phyloP scores from a whole-genome alignment of 2,329 filamentous ascomycete genomes.

The Trichophyton rubrum region DNA sequence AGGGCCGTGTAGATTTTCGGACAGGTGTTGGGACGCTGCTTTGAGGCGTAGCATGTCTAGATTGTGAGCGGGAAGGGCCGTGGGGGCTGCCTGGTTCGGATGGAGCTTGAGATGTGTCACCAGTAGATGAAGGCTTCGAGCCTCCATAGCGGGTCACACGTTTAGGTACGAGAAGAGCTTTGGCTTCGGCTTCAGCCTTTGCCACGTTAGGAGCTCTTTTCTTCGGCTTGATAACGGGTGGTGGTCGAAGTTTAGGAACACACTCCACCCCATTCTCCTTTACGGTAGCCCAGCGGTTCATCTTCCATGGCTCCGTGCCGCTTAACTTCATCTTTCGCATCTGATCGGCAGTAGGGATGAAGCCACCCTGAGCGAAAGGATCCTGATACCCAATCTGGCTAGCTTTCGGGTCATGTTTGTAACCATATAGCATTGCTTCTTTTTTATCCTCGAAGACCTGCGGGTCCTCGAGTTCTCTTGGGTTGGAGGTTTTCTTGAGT shows the following conservation, averaged over 20 bases:
- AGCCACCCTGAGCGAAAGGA: slow-evolving; percentile 42
- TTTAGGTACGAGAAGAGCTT: slow-evolving; percentile 2
- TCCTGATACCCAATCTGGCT: slow-evolving; percentile 40
- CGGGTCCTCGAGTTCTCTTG: slow-evolving; percentile 40
- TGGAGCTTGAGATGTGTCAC: slow-evolving; percentile 10
- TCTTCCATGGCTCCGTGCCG: slow-evolving; percentile 26
- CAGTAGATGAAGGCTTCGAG: slow-evolving; percentile 10
- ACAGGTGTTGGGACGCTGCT: slow-evolving; percentile 16
- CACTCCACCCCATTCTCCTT: slow-evolving; percentile 27
- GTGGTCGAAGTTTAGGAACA: slow-evolving; percentile 23
- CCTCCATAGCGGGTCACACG: slow-evolving; percentile 10
- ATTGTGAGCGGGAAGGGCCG: slow-evolving; percentile 8
- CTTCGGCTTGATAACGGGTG: slow-evolving; percentile 20
- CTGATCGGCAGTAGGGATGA: slow-evolving; percentile 33
- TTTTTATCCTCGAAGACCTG: slow-evolving; percentile 48
- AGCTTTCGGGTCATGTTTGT: slow-evolving; percentile 42
- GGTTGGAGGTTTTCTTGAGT: slow-evolving; percentile 37
- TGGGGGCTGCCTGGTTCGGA: slow-evolving; percentile 10
- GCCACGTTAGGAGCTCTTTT: slow-evolving; percentile 11
- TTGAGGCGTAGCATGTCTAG: slow-evolving; percentile 10
- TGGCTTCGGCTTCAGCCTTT: slow-evolving; percentile 4
- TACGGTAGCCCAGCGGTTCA: slow-evolving; percentile 31
- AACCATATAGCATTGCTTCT: slow-evolving; percentile 49
- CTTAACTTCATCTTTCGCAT: slow-evolving; percentile 30
- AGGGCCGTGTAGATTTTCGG: slow-evolving; percentile 16